These are phyloP conservation scores for Spatholobus suberectus DNA, from an alignment of 306 rosid species.

Conservation along the genomic window DNA sequence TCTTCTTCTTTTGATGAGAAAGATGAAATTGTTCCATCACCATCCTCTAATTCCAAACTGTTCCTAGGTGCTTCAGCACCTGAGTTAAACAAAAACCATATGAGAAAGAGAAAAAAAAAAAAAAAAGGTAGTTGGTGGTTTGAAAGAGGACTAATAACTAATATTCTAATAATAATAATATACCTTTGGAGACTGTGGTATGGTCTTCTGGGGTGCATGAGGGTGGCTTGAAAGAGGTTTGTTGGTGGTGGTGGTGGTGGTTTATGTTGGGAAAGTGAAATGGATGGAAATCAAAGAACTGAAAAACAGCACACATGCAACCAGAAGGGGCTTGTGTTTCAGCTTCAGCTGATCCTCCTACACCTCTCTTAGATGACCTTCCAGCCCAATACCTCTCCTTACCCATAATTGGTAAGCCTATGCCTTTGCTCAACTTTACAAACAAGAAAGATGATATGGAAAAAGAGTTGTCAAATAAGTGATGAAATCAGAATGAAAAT, in stretches of 20 bases:
- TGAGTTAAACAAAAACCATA: constrained; percentile 46
- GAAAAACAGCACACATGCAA: constrained; percentile 87
- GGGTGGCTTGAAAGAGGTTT: constrained; percentile 43
- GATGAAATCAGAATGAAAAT: constrained; percentile 46
- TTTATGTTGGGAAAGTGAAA: constrained; percentile 49
- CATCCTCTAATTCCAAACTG: constrained; percentile 75
- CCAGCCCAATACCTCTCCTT: constrained; percentile 70
- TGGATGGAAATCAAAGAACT: constrained; percentile 81
- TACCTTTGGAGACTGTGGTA: constrained; percentile 58
- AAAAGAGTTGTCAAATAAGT: constrained; percentile 31
- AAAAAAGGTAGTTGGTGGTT: neutral
- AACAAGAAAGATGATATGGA: constrained; percentile 26
- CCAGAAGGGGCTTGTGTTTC: constrained; percentile 58
- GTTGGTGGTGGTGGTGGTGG: constrained; percentile 50
- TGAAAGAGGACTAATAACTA: neutral
- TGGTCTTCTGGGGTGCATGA: constrained; percentile 38
- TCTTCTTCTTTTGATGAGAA: constrained; percentile 56
- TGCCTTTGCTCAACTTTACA: constrained; percentile 14
- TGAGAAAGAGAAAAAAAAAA: neutral
- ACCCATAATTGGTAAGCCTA: constrained; percentile 56
- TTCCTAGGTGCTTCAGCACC: constrained; percentile 89
- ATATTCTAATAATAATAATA: neutral
- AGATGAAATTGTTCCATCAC: constrained; percentile 44
- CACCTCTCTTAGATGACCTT: constrained; percentile 57
- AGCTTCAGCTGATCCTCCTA: neutral